Conservation (phyloP, 2,329 filamentous ascomycete genomes). For the Aureobasidium sp. region DNA sequence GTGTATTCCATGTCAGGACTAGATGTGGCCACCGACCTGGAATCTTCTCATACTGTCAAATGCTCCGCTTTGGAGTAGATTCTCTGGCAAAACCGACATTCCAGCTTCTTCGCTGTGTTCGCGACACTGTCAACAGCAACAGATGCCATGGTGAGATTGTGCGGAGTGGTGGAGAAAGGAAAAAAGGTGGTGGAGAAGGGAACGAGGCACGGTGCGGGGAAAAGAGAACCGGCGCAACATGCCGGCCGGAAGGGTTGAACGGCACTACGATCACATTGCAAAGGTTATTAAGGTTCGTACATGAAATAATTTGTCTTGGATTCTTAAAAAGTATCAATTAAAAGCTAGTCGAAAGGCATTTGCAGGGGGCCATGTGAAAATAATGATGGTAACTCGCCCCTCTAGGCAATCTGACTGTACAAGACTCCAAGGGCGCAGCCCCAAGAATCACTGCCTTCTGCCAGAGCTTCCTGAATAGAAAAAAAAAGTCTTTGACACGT, state of each 20-base stretch:
- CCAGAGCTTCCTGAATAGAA: conserved; percentile 6
- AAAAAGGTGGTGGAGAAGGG: background rate
- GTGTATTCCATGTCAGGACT: background rate
- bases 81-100: conserved; percentile 36
- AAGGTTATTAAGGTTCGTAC: too few species aligned
- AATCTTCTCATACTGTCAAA: conserved; percentile 1
- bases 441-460: conserved; percentile 4
- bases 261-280: too few species aligned
- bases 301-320: background rate
- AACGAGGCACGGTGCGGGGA: background rate
- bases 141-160: conserved; percentile 3
- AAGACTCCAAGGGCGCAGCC: conserved; percentile 12
- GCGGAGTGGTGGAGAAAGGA: conserved; percentile 1
- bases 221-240: background rate
- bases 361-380: conserved; percentile 1
- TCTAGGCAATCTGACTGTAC: conserved; percentile 9
- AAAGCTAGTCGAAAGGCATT: conserved; percentile 6
- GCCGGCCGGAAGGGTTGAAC: too few species aligned
- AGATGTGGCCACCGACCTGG: background rate
- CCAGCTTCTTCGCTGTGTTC: conserved; percentile 21
- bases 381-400: conserved; percentile 6
- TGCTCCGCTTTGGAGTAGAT: conserved; percentile 30
- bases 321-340: conserved; percentile 8
- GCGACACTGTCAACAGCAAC: background rate
- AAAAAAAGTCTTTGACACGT: conserved; percentile 6